Percentiles rank a stretch among this genome's conserved stretches.
Conservation (phyloP, 345 rosid genomes). For the Citrus cavaleriei region DNA sequence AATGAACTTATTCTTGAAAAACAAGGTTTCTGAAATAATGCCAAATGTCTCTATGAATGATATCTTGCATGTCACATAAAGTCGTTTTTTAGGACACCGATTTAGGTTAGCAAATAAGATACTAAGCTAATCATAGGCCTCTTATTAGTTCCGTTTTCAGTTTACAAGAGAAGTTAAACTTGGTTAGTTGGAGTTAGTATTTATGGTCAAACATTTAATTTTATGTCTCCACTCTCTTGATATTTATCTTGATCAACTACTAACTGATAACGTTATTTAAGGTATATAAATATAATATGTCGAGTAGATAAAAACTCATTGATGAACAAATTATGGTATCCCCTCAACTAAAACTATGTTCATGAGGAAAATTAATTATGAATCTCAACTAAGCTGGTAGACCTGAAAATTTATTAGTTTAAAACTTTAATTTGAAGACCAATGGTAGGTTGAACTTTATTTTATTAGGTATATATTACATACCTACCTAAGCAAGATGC, state of each 20-base stretch:
- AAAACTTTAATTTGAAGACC: background rate
- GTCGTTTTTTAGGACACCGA: conserved; percentile 4
- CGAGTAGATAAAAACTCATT: background rate
- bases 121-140: background rate
- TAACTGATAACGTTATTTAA: background rate
- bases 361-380: background rate
- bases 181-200: background rate
- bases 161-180: background rate
- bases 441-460: conserved; percentile 1
- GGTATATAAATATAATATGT: background rate
- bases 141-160: conserved; percentile 6
- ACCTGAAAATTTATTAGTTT: background rate
- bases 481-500: background rate
- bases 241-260: background rate
- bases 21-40: conserved; percentile 31
- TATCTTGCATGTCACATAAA: conserved; percentile 43
- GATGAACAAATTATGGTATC: background rate
- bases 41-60: background rate
- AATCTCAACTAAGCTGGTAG: conserved; percentile 1
- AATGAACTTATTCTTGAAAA: conserved; percentile 42
- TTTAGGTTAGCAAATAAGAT: background rate
- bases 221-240: background rate
- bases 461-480: background rate
- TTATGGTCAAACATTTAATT: background rate
- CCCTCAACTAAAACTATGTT: too few species aligned